A percentile compares a stretch with the other conserved stretches of the same genome.
phyloP scores from a whole-genome alignment of 2,329 filamentous ascomycete genomes.

The Paracorniculantispora psalliotae region DNA sequence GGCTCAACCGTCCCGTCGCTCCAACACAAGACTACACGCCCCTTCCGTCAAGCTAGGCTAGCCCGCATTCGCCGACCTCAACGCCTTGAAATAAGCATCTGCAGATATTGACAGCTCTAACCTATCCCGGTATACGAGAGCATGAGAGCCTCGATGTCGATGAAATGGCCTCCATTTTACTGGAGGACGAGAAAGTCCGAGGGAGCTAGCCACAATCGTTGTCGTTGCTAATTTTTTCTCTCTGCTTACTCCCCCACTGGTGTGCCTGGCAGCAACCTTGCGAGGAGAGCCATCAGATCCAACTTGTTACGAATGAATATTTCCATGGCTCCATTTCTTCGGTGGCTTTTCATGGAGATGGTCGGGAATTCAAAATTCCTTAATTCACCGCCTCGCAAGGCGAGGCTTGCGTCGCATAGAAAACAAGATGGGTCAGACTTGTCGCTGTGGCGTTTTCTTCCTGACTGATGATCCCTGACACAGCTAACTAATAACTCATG shows the following conservation, averaged over 20 bases:
- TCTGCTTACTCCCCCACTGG: conserved; percentile 6
- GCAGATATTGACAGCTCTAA: not conserved
- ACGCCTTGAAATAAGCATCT: not conserved
- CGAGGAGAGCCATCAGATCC: not conserved
- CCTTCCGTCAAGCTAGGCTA: not conserved
- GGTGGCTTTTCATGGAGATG: not conserved
- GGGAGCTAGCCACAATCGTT: not conserved
- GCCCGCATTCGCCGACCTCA: not conserved
- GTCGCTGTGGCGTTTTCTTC: conserved; percentile 3
- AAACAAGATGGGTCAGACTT: conserved; percentile 2
- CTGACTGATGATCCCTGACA: not conserved
- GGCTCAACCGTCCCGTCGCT: not conserved
- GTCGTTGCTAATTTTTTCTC: conserved; percentile 4
- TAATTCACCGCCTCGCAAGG: not conserved
- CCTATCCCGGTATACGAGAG: conserved; percentile 1
- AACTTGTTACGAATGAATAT: not conserved
- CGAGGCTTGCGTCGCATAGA: not conserved
- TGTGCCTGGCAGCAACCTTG: not conserved
- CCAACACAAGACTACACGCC: not conserved
- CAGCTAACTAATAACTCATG: not conserved
- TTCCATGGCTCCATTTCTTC: not conserved
- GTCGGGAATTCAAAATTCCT: not conserved
- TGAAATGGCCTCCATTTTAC: not conserved
- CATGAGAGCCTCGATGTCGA: not conserved
- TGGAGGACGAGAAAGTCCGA: not conserved